Percentiles rank a stretch among this genome's conserved stretches.
phyloP scores from a whole-genome alignment of 768 basidiomycete genomes.

The Pisolithus tinctorius region DNA sequence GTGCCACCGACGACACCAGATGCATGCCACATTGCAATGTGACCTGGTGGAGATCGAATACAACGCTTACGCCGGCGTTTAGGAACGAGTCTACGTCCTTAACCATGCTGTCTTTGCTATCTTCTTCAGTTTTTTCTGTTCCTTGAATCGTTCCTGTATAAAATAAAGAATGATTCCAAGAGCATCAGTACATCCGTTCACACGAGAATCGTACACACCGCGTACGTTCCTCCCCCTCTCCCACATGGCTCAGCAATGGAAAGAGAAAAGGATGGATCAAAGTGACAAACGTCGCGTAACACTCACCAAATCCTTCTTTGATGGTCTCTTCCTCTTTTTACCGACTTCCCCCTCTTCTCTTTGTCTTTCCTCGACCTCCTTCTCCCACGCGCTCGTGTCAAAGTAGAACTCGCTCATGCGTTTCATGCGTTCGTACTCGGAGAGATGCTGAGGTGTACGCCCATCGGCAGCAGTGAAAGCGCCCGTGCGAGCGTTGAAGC shows the following conservation, averaged over 20 bases:
- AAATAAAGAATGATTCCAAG: constrained; percentile 2
- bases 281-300: not conserved
- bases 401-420: constrained; percentile 89
- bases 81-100: constrained; percentile 41
- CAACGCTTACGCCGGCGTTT: not conserved
- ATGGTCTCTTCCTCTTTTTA: constrained; percentile 71
- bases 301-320: constrained; percentile 80
- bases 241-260: constrained; percentile 13
- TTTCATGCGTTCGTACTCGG: constrained; percentile 69
- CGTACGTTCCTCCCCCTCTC: constrained; percentile 5
- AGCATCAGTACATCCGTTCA: constrained; percentile 21
- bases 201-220: not conserved
- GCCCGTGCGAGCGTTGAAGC: constrained; percentile 79
- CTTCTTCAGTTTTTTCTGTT: constrained; percentile 77
- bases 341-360: constrained; percentile 45
- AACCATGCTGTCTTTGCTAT: constrained; percentile 87
- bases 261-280: constrained; percentile 1
- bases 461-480: constrained; percentile 60
- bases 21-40: too few species aligned
- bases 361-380: constrained; percentile 48
- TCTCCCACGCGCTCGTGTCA: constrained; percentile 75
- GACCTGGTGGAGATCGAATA: not conserved
- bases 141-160: constrained; percentile 72
- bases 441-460: constrained; percentile 69
- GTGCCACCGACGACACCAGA: not conserved